These are phyloP conservation scores for Lagerstroemia speciosa DNA, from an alignment of 345 rosid species.

Conservation along the genomic window DNA sequence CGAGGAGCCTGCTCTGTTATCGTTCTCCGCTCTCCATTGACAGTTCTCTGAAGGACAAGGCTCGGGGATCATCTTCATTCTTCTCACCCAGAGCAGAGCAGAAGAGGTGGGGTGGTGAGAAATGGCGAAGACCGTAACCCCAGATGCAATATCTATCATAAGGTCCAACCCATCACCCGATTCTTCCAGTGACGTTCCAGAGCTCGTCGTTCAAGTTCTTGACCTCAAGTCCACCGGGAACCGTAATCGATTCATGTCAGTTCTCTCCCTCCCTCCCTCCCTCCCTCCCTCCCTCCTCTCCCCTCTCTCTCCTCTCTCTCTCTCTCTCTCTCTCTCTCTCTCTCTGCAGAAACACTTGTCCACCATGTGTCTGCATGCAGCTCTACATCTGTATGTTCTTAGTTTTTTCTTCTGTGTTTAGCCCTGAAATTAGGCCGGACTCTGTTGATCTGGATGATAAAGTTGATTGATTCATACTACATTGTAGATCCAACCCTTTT, in stretches of 20 bases:
- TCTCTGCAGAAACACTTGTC: too few species aligned
- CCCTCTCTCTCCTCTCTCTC: too few species aligned
- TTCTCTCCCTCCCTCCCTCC: neutral
- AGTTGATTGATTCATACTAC: neutral
- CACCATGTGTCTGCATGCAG: neutral
- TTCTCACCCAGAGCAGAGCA: too few species aligned
- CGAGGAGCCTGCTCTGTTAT: too few species aligned
- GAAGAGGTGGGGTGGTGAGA: neutral
- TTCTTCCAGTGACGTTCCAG: constrained; percentile 37
- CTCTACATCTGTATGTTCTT: neutral
- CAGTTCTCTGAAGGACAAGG: too few species aligned
- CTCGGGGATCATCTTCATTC: too few species aligned
- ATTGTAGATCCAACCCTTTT: neutral
- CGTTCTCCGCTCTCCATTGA: too few species aligned
- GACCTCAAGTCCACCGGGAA: constrained; percentile 79
- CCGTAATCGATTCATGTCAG: constrained; percentile 68
- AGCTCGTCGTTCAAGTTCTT: constrained; percentile 61
- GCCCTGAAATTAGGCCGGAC: neutral
- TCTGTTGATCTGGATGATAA: neutral
- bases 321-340: too few species aligned
- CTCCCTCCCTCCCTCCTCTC: too few species aligned
- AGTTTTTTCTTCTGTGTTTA: neutral
- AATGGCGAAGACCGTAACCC: constrained; percentile 45
- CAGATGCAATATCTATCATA: constrained; percentile 47
- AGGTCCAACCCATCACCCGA: constrained; percentile 60